phyloP scores from a whole-genome alignment of 1,284 basidiomycete genomes.

The Volvariella volvacea region DNA sequence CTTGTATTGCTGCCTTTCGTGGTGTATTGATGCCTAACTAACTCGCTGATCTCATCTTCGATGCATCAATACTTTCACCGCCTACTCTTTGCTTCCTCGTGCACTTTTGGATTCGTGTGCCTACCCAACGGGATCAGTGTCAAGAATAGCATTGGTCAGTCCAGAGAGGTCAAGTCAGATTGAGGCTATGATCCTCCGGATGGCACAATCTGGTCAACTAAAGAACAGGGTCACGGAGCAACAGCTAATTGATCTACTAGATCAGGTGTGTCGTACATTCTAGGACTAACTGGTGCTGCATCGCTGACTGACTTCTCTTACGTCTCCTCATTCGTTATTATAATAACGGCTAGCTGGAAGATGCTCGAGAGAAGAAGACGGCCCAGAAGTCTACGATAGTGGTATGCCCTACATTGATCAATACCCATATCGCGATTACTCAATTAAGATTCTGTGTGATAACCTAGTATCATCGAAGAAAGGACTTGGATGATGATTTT shows the following conservation, averaged over 20 bases:
- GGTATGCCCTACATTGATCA: conserved; percentile 35
- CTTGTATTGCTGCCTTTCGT: background rate
- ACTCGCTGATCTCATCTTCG: background rate
- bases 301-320: background rate
- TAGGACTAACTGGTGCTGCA: too few relatives aligned
- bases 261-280: conserved; percentile 61
- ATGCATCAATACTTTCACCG: background rate
- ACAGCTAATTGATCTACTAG: conserved; percentile 86
- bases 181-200: conserved; percentile 78
- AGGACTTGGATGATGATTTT: conserved; percentile 66
- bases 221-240: conserved; percentile 81
- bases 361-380: conserved; percentile 47
- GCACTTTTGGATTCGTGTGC: conserved; percentile 3
- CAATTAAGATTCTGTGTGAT: too few relatives aligned
- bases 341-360: conserved; percentile 52
- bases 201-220: conserved; percentile 92
- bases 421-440: too few relatives aligned
- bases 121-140: conserved; percentile 27
- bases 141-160: conserved; percentile 89
- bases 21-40: conserved; percentile 3
- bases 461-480: conserved; percentile 65
- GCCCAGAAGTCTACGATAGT: conserved; percentile 62
- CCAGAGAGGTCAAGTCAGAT: conserved; percentile 85
- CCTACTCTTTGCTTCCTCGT: background rate
- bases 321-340: background rate